Evolutionary conservation across 140 eudicot genomes (phyloP).

Genomic region (Senecio squalidus): DNA sequence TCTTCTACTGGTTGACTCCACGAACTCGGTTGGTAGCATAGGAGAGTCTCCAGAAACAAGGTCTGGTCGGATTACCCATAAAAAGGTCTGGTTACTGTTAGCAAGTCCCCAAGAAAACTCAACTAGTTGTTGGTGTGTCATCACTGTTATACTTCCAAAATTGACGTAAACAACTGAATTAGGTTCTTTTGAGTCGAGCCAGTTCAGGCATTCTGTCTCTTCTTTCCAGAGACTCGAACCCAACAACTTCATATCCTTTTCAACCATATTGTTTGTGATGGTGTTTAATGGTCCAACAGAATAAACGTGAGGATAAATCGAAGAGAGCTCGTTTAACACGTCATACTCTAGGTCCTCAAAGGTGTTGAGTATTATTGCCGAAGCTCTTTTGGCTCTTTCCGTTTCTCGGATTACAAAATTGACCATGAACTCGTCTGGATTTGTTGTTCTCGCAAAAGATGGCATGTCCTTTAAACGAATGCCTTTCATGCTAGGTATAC

Average conservation of each 20-base stretch:
- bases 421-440: slow-evolving; percentile 9
- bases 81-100: slow-evolving; percentile 23
- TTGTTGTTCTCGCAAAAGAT: slow-evolving; percentile 12
- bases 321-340: slow-evolving; percentile 17
- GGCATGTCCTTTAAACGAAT: slow-evolving; percentile 24
- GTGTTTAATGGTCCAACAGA: slow-evolving; percentile 21
- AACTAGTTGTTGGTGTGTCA: slow-evolving; percentile 19
- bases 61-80: slow-evolving; percentile 31
- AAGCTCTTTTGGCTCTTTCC: slow-evolving; percentile 16
- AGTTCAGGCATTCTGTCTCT: slow-evolving; percentile 23
- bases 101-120: slow-evolving; percentile 44
- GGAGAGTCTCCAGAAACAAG: slow-evolving; percentile 7
- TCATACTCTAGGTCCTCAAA: slow-evolving; percentile 27
- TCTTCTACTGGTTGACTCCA: slow-evolving; percentile 2
- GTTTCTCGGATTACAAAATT: slow-evolving; percentile 12
- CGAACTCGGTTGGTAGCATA: slow-evolving; percentile 9
- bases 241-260: not conserved
- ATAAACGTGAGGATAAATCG: slow-evolving; percentile 9
- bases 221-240: slow-evolving; percentile 34
- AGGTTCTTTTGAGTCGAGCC: slow-evolving; percentile 27
- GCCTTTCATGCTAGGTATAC: slow-evolving; percentile 27
- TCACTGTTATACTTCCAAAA: slow-evolving; percentile 27
- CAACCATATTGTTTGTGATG: not conserved
- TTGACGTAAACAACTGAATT: slow-evolving; percentile 32
- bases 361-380: slow-evolving; percentile 19